Conservation (phyloP, 768 basidiomycete genomes). For the Hericium erinaceus region DNA sequence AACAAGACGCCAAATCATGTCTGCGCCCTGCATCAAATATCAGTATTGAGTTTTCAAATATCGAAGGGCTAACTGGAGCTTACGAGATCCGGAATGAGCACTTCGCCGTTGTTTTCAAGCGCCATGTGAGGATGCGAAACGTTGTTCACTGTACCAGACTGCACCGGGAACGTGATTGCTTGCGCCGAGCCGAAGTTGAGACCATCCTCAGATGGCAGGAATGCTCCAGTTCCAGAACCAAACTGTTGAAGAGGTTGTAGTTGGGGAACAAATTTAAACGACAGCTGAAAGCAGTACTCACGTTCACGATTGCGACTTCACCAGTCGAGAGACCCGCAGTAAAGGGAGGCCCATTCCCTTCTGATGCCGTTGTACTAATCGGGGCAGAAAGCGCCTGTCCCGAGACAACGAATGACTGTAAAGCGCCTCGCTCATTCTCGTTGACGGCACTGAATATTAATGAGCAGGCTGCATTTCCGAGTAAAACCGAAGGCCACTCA, state of each 20-base stretch:
- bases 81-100: conserved; percentile 61
- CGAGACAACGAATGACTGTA: conserved; percentile 49
- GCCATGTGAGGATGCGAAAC: conserved; percentile 63
- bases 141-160: not conserved
- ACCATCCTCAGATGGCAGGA: conserved; percentile 37
- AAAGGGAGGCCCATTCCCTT: conserved; percentile 45
- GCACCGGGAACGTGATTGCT: conserved; percentile 45
- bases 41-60: no score
- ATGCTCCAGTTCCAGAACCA: conserved; percentile 40
- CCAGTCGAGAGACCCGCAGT: conserved; percentile 42
- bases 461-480: no score
- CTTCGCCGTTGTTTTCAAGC: conserved; percentile 41
- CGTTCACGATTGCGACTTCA: conserved; percentile 50
- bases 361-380: conserved; percentile 37
- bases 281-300: conserved; percentile 18
- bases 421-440: conserved; percentile 31
- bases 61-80: no score
- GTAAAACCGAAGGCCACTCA: conserved; percentile 21
- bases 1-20: conserved; percentile 60
- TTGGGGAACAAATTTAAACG: no score
- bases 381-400: conserved; percentile 36
- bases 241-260: conserved; percentile 26
- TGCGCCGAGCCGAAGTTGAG: conserved; percentile 26
- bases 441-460: conserved; percentile 43
- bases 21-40: conserved; percentile 38